These are phyloP conservation scores for Coemansia sp. DNA, from an alignment of 192 early-diverging fungal genomes.

Conservation along the genomic window DNA sequence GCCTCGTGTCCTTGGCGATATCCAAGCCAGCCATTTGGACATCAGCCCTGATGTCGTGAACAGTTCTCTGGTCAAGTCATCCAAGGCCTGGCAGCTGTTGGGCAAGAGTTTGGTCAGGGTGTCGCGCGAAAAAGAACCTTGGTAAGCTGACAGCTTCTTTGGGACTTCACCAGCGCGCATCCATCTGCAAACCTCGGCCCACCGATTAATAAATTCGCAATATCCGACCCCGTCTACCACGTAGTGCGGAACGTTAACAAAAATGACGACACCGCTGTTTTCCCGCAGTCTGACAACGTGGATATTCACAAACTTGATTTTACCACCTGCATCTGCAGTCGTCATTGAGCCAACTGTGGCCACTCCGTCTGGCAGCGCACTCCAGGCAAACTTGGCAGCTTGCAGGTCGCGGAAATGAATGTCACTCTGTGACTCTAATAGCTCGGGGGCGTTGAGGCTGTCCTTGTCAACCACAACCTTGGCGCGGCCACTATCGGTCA, in stretches of 20 bases:
- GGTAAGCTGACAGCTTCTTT: not conserved
- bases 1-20: conserved; percentile 14
- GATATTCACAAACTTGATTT: conserved; percentile 3
- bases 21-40: conserved; percentile 5
- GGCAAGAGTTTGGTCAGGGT: not conserved
- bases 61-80: not conserved
- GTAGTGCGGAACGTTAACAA: conserved; percentile 1
- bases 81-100: not conserved
- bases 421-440: not conserved
- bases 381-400: conserved; percentile 4
- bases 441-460: conserved; percentile 1
- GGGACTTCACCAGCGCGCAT: not conserved
- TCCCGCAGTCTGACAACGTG: conserved; percentile 5
- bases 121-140: not conserved
- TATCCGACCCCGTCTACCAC: conserved; percentile 14
- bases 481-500: not conserved
- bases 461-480: conserved; percentile 2
- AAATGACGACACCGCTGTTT: conserved; percentile 16
- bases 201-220: conserved; percentile 11
- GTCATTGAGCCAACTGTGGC: not conserved
- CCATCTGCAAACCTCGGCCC: conserved; percentile 11
- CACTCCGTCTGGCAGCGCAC: conserved; percentile 1
- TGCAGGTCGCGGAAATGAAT: not conserved
- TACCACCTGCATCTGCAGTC: not conserved
- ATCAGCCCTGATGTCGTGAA: not conserved